phyloP scores from a whole-genome alignment of 495 filamentous ascomycete genomes.

The Aspergillus avenaceus region DNA sequence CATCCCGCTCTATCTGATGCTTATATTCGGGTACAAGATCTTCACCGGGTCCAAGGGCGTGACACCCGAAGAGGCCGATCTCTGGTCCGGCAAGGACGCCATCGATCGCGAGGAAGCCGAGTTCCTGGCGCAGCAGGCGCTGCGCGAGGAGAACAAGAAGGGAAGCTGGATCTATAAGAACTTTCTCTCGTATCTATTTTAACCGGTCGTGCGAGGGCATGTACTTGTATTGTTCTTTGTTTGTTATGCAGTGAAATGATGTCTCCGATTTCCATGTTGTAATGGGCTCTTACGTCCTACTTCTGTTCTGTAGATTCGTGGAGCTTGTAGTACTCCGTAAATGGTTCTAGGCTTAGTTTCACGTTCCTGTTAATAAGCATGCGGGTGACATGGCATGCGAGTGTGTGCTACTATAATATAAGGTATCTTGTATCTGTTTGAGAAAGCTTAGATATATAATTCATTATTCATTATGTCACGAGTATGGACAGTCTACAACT shows the following conservation, averaged over 20 bases:
- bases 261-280: too few relatives aligned
- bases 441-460: too few relatives aligned
- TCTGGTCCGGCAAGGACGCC: constrained; percentile 66
- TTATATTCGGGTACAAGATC: constrained; percentile 70
- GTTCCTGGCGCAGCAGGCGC: constrained; percentile 55
- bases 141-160: constrained; percentile 33
- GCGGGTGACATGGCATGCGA: too few relatives aligned
- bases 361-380: too few relatives aligned
- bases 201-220: background rate
- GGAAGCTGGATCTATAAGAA: constrained; percentile 54
- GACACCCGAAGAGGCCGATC: constrained; percentile 56
- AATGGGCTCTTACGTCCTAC: too few relatives aligned
- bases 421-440: too few relatives aligned
- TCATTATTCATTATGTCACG: constrained; percentile 3
- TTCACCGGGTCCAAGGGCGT: constrained; percentile 48
- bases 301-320: too few relatives aligned
- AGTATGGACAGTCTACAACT: constrained; percentile 2
- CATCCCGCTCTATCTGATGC: constrained; percentile 70
- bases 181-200: constrained; percentile 68
- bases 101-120: constrained; percentile 72
- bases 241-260: background rate
- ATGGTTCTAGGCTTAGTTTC: background rate
- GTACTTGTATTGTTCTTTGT: background rate
- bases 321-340: too few relatives aligned
- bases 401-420: too few relatives aligned